Evolutionary conservation across 225 moss, liverwort and hornwort genomes (phyloP).

Genomic region (Climacium dendroides): DNA sequence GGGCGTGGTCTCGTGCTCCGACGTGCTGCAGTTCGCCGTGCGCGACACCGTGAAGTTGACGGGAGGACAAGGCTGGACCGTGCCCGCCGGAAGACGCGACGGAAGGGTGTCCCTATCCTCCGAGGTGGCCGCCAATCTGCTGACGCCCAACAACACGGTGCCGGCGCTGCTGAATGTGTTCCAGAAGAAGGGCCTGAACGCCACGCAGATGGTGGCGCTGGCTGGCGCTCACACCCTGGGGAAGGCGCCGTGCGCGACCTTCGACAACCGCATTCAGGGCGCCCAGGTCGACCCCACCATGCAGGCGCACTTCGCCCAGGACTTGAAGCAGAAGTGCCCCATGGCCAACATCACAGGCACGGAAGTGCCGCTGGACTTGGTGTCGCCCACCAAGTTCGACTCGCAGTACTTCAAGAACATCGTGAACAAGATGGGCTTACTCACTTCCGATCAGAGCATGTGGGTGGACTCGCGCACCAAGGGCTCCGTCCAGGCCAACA

Average conservation of each 20-base stretch:
- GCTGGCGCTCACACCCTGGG: constrained; percentile 25
- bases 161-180: constrained; percentile 18
- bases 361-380: neutral
- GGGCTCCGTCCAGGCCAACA: neutral
- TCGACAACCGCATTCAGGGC: neutral
- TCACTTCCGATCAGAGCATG: constrained; percentile 24
- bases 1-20: constrained; percentile 45
- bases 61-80: constrained; percentile 32
- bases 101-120: constrained; percentile 29
- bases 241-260: neutral
- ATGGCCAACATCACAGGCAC: neutral
- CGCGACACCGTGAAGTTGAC: constrained; percentile 12
- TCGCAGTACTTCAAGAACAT: constrained; percentile 10
- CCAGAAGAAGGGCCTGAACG: constrained; percentile 25
- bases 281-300: constrained; percentile 2
- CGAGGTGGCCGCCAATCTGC: constrained; percentile 35
- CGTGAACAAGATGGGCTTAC: neutral
- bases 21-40: constrained; percentile 36
- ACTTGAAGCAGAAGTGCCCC: constrained; percentile 10
- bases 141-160: constrained; percentile 2
- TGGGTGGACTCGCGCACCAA: constrained; percentile 1
- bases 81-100: constrained; percentile 42
- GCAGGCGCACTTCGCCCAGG: neutral
- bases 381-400: constrained; percentile 1
- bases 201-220: constrained; percentile 44